Percentiles rank a stretch among this genome's conserved stretches.
phyloP scores from a whole-genome alignment of 2,329 filamentous ascomycete genomes.

The Penicillium sp. region DNA sequence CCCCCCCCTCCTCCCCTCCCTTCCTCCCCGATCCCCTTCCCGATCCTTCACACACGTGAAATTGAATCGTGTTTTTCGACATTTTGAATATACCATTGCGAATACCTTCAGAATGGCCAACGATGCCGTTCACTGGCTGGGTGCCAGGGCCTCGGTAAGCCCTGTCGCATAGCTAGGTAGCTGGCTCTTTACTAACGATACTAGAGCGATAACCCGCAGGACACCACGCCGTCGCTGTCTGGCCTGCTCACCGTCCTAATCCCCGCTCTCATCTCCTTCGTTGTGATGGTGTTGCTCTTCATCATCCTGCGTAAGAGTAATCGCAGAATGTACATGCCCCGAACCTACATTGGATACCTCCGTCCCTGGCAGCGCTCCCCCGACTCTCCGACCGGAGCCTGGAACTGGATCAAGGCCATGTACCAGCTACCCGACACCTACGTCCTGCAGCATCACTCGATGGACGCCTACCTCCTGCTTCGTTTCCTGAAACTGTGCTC shows the following conservation, averaged over 20 bases:
- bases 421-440: constrained; percentile 71
- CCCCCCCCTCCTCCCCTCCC: not conserved
- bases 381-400: constrained; percentile 58
- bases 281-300: constrained; percentile 51
- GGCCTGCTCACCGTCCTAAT: constrained; percentile 52
- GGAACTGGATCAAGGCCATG: constrained; percentile 69
- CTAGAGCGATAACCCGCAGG: constrained; percentile 13
- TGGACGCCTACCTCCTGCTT: constrained; percentile 88
- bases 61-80: not conserved
- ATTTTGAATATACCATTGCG: not conserved
- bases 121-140: constrained; percentile 17
- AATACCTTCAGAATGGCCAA: constrained; percentile 18
- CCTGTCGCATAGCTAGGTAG: not conserved
- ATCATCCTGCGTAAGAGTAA: constrained; percentile 51
- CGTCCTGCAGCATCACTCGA: constrained; percentile 82
- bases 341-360: constrained; percentile 56
- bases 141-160: constrained; percentile 13
- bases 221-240: constrained; percentile 41
- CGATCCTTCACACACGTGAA: constrained; percentile 6
- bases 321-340: constrained; percentile 54
- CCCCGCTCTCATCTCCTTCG: constrained; percentile 47
- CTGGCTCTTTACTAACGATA: constrained; percentile 1
- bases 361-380: constrained; percentile 58
- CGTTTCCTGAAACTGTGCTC: constrained; percentile 80
- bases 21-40: not conserved